These are phyloP conservation scores for Cronartium quercuum DNA, from an alignment of 1,284 basidiomycete species.

Conservation along the genomic window DNA sequence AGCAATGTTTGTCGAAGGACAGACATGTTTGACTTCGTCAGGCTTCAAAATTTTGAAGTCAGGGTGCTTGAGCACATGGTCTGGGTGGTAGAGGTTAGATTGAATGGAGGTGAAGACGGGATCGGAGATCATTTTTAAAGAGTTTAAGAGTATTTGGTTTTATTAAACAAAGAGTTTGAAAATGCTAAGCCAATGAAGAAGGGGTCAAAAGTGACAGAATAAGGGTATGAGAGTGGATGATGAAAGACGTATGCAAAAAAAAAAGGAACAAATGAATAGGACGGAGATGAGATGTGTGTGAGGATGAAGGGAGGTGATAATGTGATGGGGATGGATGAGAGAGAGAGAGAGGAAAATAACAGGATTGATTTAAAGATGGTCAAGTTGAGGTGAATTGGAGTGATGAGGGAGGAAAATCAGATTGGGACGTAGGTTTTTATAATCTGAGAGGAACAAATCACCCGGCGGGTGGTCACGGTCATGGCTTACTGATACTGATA, in stretches of 20 bases:
- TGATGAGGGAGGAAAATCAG: background rate
- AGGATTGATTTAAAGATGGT: background rate
- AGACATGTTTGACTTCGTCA: background rate
- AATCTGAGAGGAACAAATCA: too few species aligned
- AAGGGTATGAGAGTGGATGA: background rate
- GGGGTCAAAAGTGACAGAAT: background rate
- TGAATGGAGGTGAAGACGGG: conserved; percentile 27
- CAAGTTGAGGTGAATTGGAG: background rate
- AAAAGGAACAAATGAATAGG: too few species aligned
- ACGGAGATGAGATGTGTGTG: background rate
- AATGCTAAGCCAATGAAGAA: background rate
- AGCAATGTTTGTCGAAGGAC: conserved; percentile 14
- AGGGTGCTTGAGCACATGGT: background rate
- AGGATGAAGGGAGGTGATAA: background rate
- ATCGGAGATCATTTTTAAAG: background rate
- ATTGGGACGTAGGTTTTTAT: too few species aligned
- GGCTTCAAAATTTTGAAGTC: conserved; percentile 25
- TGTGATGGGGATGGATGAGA: background rate
- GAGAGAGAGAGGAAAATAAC: background rate
- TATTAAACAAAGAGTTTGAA: background rate
- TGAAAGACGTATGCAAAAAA: too few species aligned
- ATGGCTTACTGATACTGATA: too few species aligned
- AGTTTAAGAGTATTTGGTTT: background rate
- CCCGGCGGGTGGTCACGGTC: too few species aligned
- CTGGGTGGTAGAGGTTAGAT: conserved; percentile 12